Base-by-base conservation (phyloP, 768 basidiomycete genomes). In the Pleurotus ostreatus region DNA sequence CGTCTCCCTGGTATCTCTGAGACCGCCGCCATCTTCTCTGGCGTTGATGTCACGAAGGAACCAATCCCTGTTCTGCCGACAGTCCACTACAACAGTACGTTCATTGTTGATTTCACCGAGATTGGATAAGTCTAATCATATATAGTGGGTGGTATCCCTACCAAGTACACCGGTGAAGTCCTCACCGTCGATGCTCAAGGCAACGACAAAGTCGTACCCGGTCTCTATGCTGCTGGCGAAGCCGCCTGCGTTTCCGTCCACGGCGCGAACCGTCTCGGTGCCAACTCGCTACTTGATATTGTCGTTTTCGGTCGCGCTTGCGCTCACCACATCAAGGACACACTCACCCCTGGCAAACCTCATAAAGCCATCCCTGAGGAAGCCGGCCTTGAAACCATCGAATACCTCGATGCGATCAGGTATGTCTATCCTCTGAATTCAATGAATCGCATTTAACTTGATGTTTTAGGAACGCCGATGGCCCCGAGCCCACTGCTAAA, bases 301-400 rank as follows among this genome's bases (percentile, higher is more conserved):
- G 97, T 98, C 71, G 97, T 98, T 62, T 99, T 98, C 65, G 97
- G 97, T 64, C 94, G 97, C 71, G 96, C 97, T n/a, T 94, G 92
- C 65, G 96, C 97, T 23, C 91, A 97, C 73, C 97, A 98, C 75
- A 98, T 98, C 70, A 86, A 85, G 62, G 93, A 96, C 55, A 98
- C 81, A 41, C 80, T 92, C 57, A 85, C 87, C 15, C 93, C 94
- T 41, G 93, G 94, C 56, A 91, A 88, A 68, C 84, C 94, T 8
- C 97, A 98, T 77, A 93, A 92, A 73, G 77, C 79, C 57, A 88
- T 98, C 60, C 82, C 89, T 41, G 89, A 87, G 45, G 86, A 96
- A 62, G 86, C 94, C 61, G 96, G 97, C 55, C 77, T 93, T 48
- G 70, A 86, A 58, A 89, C 84, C 65, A 84, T 98, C 55, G 89